phyloP scores from a whole-genome alignment of 192 early-diverging fungal species.

The Chytriomyces confervae region DNA sequence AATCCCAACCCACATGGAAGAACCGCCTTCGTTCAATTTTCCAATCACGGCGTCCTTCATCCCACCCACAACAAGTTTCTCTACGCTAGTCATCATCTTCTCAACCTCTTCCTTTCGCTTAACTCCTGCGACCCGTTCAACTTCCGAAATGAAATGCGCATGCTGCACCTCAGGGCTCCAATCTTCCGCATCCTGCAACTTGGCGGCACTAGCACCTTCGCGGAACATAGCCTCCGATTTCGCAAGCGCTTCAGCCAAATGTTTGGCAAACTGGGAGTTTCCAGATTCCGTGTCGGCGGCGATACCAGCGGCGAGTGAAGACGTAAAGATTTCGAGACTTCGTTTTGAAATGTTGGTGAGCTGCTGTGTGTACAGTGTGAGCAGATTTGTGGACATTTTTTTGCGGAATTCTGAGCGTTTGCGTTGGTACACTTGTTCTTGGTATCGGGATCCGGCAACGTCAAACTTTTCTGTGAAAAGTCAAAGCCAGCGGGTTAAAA shows the following conservation, averaged over 20 bases:
- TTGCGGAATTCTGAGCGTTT: conserved; percentile 83
- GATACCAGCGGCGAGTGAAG: conserved; percentile 49
- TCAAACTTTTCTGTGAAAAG: conserved; percentile 70
- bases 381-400: conserved; percentile 76
- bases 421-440: conserved; percentile 82
- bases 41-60: conserved; percentile 75
- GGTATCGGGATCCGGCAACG: conserved; percentile 87
- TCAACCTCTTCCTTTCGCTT: conserved; percentile 72
- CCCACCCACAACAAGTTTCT: conserved; percentile 47
- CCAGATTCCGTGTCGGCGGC: conserved; percentile 50
- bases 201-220: conserved; percentile 54
- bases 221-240: conserved; percentile 54
- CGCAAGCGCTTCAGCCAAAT: conserved; percentile 50
- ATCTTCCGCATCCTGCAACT: conserved; percentile 62
- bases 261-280: conserved; percentile 60
- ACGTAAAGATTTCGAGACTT: conserved; percentile 71
- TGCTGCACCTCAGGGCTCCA: conserved; percentile 72
- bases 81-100: conserved; percentile 51
- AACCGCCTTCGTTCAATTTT: conserved; percentile 68
- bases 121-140: conserved; percentile 61
- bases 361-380: conserved; percentile 83
- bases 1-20: conserved; percentile 76
- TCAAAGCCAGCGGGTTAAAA: not conserved
- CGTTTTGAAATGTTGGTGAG: conserved; percentile 84
- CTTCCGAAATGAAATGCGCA: conserved; percentile 64